phyloP scores from a whole-genome alignment of 78 protist genomes.

The Neovahlkampfia damariscottae region DNA sequence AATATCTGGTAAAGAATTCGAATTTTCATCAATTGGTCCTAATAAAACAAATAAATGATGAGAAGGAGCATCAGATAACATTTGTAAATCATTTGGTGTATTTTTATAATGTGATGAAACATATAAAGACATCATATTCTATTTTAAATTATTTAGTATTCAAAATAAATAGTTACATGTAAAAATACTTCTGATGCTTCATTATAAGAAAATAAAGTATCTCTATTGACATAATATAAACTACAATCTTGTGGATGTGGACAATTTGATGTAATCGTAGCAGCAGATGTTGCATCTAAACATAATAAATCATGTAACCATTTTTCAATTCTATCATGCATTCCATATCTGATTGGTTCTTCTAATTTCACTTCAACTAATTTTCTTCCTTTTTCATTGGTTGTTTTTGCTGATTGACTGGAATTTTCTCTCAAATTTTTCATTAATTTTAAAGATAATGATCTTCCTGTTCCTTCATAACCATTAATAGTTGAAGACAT shows the following conservation, averaged over 20 bases:
- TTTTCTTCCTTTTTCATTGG: constrained; percentile 13
- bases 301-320: constrained; percentile 92
- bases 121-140: constrained; percentile 79
- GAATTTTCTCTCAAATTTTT: constrained; percentile 62
- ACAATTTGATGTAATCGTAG: constrained; percentile 12
- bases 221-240: constrained; percentile 90
- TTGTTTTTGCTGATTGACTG: background rate
- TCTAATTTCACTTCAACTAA: constrained; percentile 74
- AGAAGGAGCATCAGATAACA: constrained; percentile 97
- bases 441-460: constrained; percentile 94
- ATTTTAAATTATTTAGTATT: constrained; percentile 55
- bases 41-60: constrained; percentile 93
- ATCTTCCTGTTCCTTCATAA: constrained; percentile 99
- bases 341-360: constrained; percentile 92
- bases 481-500: constrained; percentile 72
- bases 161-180: background rate
- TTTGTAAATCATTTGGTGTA: constrained; percentile 97
- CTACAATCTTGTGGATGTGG: constrained; percentile 87
- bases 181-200: constrained; percentile 5
- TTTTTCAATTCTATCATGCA: constrained; percentile 51
- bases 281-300: constrained; percentile 51
- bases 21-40: constrained; percentile 50
- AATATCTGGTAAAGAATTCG: constrained; percentile 72
- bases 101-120: constrained; percentile 97
- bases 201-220: constrained; percentile 95